Percentiles rank a stretch among this genome's conserved stretches.
Evolutionary conservation across 2,329 filamentous ascomycete genomes (phyloP).

Genomic region (Talaromyces sp.): DNA sequence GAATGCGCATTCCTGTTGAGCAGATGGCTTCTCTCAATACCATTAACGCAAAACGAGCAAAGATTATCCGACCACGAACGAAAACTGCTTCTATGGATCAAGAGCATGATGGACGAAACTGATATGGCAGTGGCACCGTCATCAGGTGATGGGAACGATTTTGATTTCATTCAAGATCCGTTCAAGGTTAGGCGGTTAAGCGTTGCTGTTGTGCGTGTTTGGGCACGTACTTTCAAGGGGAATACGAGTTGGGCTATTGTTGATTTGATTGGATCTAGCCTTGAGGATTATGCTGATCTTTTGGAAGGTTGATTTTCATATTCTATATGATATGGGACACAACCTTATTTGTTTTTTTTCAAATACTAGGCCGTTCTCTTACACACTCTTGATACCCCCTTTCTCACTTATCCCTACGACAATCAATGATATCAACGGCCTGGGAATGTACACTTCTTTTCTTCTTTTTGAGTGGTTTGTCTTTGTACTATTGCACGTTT

Average conservation of each 20-base stretch:
- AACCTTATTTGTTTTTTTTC: neutral
- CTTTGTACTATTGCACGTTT: neutral
- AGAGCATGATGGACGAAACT: slow-evolving; percentile 47
- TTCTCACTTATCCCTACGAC: neutral
- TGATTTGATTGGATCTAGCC: slow-evolving; percentile 42
- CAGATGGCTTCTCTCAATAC: slow-evolving; percentile 44
- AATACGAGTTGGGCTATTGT: slow-evolving; percentile 48
- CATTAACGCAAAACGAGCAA: slow-evolving; percentile 39
- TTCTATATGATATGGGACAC: too few species aligned
- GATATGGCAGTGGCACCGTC: slow-evolving; percentile 39
- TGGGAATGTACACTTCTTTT: slow-evolving; percentile 1
- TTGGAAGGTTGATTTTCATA: slow-evolving; percentile 29
- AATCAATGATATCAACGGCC: neutral
- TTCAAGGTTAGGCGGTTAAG: slow-evolving; percentile 43
- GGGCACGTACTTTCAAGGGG: slow-evolving; percentile 44
- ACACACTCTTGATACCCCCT: slow-evolving; percentile 5
- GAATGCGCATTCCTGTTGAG: slow-evolving; percentile 49
- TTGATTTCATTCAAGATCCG: slow-evolving; percentile 40
- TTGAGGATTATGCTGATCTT: slow-evolving; percentile 45
- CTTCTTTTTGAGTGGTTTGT: neutral
- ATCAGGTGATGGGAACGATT: slow-evolving; percentile 33
- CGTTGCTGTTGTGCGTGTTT: slow-evolving; percentile 45
- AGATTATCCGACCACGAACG: slow-evolving; percentile 44
- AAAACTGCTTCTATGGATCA: slow-evolving; percentile 45
- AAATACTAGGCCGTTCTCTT: neutral